Evolutionary conservation across 306 rosid species (phyloP).

Genomic region (Castanea crenata): DNA sequence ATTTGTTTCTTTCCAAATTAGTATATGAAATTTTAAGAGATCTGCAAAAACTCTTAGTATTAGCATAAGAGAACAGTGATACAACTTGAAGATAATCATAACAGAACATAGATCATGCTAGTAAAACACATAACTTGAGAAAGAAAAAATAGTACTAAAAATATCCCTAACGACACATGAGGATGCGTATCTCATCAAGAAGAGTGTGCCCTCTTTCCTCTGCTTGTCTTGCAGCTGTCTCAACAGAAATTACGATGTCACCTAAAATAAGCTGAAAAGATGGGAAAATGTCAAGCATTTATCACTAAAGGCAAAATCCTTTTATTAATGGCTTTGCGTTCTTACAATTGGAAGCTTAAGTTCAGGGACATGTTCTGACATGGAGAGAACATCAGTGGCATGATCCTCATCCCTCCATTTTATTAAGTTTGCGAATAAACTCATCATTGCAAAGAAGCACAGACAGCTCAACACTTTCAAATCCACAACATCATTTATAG

Average conservation of each 20-base stretch:
- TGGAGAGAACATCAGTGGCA: slow-evolving; percentile 81
- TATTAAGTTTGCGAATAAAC: slow-evolving; percentile 74
- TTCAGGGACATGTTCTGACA: slow-evolving; percentile 76
- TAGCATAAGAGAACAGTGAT: neutral
- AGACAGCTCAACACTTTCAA: slow-evolving; percentile 69
- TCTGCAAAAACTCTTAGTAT: slow-evolving; percentile 1
- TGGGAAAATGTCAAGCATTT: slow-evolving; percentile 23
- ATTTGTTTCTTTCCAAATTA: neutral
- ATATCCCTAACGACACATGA: slow-evolving; percentile 56
- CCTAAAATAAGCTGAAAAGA: slow-evolving; percentile 82
- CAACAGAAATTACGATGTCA: slow-evolving; percentile 81
- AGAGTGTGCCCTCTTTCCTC: slow-evolving; percentile 86
- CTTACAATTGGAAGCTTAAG: slow-evolving; percentile 79
- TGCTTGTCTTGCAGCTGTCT: slow-evolving; percentile 91
- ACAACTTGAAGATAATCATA: slow-evolving; percentile 4
- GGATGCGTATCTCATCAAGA: slow-evolving; percentile 86
- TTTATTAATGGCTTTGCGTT: slow-evolving; percentile 13
- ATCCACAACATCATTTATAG: slow-evolving; percentile 64
- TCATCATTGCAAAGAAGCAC: slow-evolving; percentile 80
- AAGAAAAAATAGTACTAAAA: slow-evolving; percentile 19
- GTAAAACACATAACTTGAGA: neutral
- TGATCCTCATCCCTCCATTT: slow-evolving; percentile 93
- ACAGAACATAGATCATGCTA: neutral
- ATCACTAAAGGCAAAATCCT: slow-evolving; percentile 11
- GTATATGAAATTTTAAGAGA: slow-evolving; percentile 10